A percentile compares a stretch with the other conserved stretches of the same genome.
phyloP scores from a whole-genome alignment of 2,329 filamentous ascomycete genomes.

The Curvularia spicifera region DNA sequence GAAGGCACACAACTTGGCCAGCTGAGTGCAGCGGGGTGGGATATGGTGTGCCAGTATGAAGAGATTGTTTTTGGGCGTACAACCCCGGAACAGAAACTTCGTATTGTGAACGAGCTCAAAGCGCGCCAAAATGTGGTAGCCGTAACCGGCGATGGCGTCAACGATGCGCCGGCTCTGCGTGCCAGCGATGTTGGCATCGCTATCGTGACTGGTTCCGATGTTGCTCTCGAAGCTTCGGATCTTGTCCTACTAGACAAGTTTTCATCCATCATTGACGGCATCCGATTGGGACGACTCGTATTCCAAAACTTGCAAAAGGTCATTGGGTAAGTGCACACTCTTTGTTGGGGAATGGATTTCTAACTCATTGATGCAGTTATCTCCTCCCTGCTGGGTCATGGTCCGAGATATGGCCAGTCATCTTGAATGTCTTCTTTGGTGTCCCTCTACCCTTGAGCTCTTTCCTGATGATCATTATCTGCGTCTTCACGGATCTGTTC shows the following conservation, averaged over 20 bases:
- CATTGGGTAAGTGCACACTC: not conserved
- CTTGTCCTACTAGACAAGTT: conserved; percentile 1
- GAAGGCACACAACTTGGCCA: conserved; percentile 3
- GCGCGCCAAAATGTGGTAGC: conserved; percentile 1
- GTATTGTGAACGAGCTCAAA: conserved; percentile 2
- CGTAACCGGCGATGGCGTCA: not conserved
- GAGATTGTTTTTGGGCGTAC: conserved; percentile 1
- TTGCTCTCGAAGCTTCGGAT: not conserved
- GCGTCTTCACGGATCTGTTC: conserved; percentile 1
- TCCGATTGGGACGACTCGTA: not conserved
- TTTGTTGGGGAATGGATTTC: not conserved
- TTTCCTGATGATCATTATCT: conserved; percentile 3
- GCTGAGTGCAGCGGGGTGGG: not conserved
- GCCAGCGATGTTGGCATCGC: conserved; percentile 1
- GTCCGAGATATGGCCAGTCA: conserved; percentile 2
- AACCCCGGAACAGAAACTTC: not conserved
- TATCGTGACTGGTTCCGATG: not conserved
- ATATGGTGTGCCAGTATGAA: not conserved
- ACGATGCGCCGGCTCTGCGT: conserved; percentile 2
- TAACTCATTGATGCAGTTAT: not conserved
- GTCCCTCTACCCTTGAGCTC: not conserved
- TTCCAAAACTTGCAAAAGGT: conserved; percentile 1
- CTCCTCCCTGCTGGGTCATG: not conserved
- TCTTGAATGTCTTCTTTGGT: conserved; percentile 3
- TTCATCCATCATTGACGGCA: conserved; percentile 2